Evolutionary conservation across 164 flowering plant species (phyloP), one percentile per base, ranked within the genome.

Genomic region (Aristolochia contorta): DNA sequence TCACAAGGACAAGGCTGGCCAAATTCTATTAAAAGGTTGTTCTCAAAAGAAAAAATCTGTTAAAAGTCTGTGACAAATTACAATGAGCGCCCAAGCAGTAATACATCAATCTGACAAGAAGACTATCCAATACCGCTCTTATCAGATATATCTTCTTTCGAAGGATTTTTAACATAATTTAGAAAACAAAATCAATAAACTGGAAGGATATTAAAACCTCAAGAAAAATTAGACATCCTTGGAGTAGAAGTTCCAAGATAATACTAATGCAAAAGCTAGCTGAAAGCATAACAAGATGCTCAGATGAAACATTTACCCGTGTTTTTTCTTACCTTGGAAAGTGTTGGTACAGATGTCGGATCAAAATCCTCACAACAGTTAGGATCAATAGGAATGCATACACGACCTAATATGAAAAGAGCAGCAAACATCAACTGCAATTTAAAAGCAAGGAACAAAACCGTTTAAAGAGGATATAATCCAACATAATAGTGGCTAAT

Each of bases 311-410:
- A 25, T 37, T 45, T 27, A 13, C 0, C 54, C 56, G 24, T 16
- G 27, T 14, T 3, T 33, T 62, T 27, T 52, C 74, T 78, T 74
- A 91, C 99, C 80, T 75, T 63, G 45, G 93, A 79, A 77, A 91
- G 93, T 27, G 94, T 84, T 49, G 99, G 99, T 15, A 84, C 96
- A 66, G 75, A 49, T 30, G 82, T 77, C 18, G 96, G 99, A 84
- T 94, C 96, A 74, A 94, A 94, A 24, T 91, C 91, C 65, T 91
- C 96, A 67, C 96, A 91, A 14, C 56, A 18, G 12, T 78, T 61
- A 46, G 99, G 96, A 67, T 91, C 91, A 73, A 94, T 89, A 4
- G 99, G 99, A 63, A 94, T 80, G 72, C 99, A 94, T 50, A 91
- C 91, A 73, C 85, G 90, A 23, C 99, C 97, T 94, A 77, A 61